Evolutionary conservation across 2,329 filamentous ascomycete genomes (phyloP).

Genomic region (Talaromyces sp.): DNA sequence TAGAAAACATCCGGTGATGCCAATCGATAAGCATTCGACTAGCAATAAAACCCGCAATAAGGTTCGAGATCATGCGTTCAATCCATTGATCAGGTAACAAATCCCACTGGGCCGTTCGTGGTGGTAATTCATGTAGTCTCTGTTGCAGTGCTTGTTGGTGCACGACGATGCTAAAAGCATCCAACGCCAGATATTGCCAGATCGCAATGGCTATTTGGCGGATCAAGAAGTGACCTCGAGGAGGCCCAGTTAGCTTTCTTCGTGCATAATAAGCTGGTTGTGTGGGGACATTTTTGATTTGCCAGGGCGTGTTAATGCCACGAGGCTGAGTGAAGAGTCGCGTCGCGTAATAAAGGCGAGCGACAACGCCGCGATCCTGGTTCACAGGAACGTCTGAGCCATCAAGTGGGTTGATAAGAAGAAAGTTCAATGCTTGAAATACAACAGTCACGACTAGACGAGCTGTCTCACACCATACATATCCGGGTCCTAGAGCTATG

Average conservation of each 20-base stretch:
- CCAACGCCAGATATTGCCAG: slow-evolving; percentile 26
- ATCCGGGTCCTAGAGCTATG: slow-evolving; percentile 2
- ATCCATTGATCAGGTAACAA: slow-evolving; percentile 15
- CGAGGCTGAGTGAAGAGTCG: slow-evolving; percentile 15
- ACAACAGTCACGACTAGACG: slow-evolving; percentile 8
- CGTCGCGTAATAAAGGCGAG: slow-evolving; percentile 7
- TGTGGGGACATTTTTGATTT: slow-evolving; percentile 23
- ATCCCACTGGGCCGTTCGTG: slow-evolving; percentile 6
- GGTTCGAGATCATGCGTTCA: slow-evolving; percentile 8
- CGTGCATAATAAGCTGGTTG: slow-evolving; percentile 18
- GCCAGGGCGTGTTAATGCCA: slow-evolving; percentile 25
- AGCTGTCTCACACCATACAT: slow-evolving; percentile 14
- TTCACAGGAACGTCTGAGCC: slow-evolving; percentile 6
- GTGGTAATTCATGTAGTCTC: background rate
- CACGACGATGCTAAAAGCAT: slow-evolving; percentile 7
- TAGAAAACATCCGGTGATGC: slow-evolving; percentile 21
- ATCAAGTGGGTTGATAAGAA: slow-evolving; percentile 19
- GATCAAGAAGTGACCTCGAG: slow-evolving; percentile 18
- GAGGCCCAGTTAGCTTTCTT: background rate
- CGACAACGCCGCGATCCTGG: background rate
- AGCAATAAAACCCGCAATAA: slow-evolving; percentile 19
- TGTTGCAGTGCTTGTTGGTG: background rate
- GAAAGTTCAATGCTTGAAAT: slow-evolving; percentile 12
- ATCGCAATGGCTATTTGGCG: slow-evolving; percentile 22
- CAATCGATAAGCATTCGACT: slow-evolving; percentile 22